Conservation (phyloP, 1,139 yeast genomes). For the Yamadazyma triangularis region DNA sequence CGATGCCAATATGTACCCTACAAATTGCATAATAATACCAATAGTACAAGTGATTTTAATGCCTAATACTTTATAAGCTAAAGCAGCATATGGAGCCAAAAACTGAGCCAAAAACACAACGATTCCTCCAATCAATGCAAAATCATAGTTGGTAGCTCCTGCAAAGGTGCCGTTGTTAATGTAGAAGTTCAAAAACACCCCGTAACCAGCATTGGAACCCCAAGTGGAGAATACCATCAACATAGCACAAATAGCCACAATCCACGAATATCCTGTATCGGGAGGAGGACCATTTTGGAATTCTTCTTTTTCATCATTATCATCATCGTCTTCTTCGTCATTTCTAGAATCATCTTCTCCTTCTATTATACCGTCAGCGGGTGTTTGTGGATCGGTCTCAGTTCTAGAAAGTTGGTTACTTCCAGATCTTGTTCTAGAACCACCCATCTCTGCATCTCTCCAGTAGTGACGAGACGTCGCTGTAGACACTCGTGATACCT, state of each 20-base stretch:
- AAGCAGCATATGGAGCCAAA: constrained; percentile 49
- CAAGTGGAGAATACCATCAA: constrained; percentile 53
- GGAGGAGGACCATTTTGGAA: constrained; percentile 41
- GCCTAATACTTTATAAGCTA: constrained; percentile 32
- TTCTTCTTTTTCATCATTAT: constrained; percentile 1
- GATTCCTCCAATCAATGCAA: constrained; percentile 67
- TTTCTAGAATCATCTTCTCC: not conserved
- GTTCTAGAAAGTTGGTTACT: not conserved
- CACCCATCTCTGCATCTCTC: not conserved
- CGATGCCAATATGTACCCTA: constrained; percentile 61
- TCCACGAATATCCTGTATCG: constrained; percentile 74
- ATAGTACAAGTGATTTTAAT: constrained; percentile 29
- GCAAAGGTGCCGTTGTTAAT: constrained; percentile 41
- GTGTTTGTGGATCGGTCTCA: no score
- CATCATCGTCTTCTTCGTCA: not conserved
- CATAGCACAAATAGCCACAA: constrained; percentile 52
- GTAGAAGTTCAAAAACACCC: constrained; percentile 62
- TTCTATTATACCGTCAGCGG: not conserved
- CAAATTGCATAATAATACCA: constrained; percentile 51
- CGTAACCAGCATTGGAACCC: constrained; percentile 72
- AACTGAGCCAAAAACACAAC: constrained; percentile 55
- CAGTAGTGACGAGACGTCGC: not conserved
- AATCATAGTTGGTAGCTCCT: constrained; percentile 56
- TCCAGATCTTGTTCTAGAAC: not conserved
- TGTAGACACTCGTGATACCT: constrained; percentile 2